A percentile compares a stretch with the other conserved stretches of the same genome.
phyloP scores from a whole-genome alignment of 208 protist species.

The Acanthamoeba royreba region DNA sequence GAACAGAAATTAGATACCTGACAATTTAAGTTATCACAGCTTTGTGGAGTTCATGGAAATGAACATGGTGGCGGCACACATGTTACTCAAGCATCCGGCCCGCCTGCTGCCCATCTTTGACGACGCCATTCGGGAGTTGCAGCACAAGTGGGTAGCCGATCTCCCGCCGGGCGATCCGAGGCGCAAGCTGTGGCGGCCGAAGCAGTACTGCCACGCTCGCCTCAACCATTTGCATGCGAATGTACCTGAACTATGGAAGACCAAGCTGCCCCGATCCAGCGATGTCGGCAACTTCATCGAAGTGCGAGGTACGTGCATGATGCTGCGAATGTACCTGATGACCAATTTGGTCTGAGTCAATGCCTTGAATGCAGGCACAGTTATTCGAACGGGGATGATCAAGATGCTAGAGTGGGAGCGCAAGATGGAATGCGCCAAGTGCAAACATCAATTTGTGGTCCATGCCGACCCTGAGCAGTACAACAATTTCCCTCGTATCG shows the following conservation, averaged over 20 bases:
- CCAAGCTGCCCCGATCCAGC: slow-evolving; percentile 52
- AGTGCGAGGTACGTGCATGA: background rate
- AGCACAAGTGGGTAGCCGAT: slow-evolving; percentile 43
- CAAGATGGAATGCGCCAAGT: slow-evolving; percentile 69
- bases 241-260: slow-evolving; percentile 29
- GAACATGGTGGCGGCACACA: slow-evolving; percentile 59
- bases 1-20: no score
- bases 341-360: background rate
- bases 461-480: slow-evolving; percentile 62
- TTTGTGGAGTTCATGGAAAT: slow-evolving; percentile 56
- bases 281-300: slow-evolving; percentile 66
- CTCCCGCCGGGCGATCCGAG: background rate
- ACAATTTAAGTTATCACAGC: background rate
- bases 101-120: slow-evolving; percentile 69
- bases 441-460: slow-evolving; percentile 57
- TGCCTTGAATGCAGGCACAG: slow-evolving; percentile 57
- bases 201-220: slow-evolving; percentile 45
- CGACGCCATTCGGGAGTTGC: slow-evolving; percentile 24
- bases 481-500: slow-evolving; percentile 52
- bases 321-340: background rate
- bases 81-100: slow-evolving; percentile 58
- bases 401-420: slow-evolving; percentile 72
- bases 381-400: slow-evolving; percentile 66
- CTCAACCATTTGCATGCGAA: background rate
- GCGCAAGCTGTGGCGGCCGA: slow-evolving; percentile 25